These are phyloP conservation scores for Fusarium solani-melongenae DNA, from an alignment of 2,329 filamentous ascomycete species.

Conservation along the genomic window DNA sequence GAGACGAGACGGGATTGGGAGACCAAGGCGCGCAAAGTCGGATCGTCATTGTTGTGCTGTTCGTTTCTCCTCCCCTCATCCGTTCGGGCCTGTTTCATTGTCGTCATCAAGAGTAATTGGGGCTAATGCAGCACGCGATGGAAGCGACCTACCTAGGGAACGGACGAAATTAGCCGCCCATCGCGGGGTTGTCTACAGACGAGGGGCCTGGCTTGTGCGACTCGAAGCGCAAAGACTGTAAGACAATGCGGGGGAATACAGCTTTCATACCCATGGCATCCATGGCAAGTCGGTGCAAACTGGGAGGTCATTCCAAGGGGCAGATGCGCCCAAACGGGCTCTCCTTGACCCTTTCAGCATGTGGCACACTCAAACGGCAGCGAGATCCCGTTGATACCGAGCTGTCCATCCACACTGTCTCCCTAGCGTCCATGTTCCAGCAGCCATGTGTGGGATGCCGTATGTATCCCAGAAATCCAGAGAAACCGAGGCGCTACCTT, in stretches of 20 bases:
- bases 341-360: neutral
- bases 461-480: neutral
- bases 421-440: constrained; percentile 29
- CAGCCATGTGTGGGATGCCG: constrained; percentile 13
- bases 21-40: constrained; percentile 17
- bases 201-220: constrained; percentile 5
- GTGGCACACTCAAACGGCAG: constrained; percentile 2
- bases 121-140: neutral
- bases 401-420: constrained; percentile 16
- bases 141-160: neutral
- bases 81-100: constrained; percentile 3
- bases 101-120: constrained; percentile 11
- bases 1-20: neutral
- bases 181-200: constrained; percentile 2
- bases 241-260: constrained; percentile 3
- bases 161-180: neutral
- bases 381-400: constrained; percentile 17
- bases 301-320: neutral
- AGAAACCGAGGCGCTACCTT: neutral
- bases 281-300: neutral
- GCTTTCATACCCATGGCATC: neutral
- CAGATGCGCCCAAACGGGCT: neutral
- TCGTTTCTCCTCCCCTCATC: neutral
- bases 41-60: constrained; percentile 22
- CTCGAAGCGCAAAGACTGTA: neutral